These are phyloP conservation scores for Gossypium bickii DNA, from an alignment of 345 rosid species.

Conservation along the genomic window DNA sequence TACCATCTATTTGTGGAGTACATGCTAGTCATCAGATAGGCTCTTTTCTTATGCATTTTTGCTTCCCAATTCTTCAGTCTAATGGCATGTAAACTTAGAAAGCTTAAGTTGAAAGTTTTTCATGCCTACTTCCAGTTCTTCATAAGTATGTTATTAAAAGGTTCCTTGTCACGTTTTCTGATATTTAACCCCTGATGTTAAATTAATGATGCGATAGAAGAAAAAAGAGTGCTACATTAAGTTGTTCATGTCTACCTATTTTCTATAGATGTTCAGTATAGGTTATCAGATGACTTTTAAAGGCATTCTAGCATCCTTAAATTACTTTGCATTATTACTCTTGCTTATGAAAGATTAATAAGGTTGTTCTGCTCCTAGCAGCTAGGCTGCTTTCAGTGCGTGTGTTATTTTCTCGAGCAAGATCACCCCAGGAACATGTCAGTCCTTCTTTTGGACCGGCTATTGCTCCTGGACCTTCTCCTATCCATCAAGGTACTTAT, in stretches of 20 bases:
- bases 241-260: background rate
- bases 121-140: background rate
- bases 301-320: background rate
- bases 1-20: background rate
- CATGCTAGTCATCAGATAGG: background rate
- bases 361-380: conserved; percentile 30
- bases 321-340: background rate
- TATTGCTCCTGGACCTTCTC: conserved; percentile 34
- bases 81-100: background rate
- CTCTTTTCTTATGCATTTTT: background rate
- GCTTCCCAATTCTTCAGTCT: background rate
- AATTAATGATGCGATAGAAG: background rate
- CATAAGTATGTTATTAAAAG: background rate
- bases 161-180: background rate
- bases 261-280: background rate
- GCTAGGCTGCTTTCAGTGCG: conserved; percentile 47
- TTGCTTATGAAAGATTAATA: background rate
- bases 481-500: conserved; percentile 39
- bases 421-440: conserved; percentile 28
- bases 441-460: conserved; percentile 35
- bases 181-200: background rate
- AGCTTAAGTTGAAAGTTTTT: background rate
- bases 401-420: conserved; percentile 32
- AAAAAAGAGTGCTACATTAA: background rate
- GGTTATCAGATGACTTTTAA: background rate